Evolutionary conservation across 2,329 filamentous ascomycete species (phyloP).

Genomic region (Emericellopsis atlantica): DNA sequence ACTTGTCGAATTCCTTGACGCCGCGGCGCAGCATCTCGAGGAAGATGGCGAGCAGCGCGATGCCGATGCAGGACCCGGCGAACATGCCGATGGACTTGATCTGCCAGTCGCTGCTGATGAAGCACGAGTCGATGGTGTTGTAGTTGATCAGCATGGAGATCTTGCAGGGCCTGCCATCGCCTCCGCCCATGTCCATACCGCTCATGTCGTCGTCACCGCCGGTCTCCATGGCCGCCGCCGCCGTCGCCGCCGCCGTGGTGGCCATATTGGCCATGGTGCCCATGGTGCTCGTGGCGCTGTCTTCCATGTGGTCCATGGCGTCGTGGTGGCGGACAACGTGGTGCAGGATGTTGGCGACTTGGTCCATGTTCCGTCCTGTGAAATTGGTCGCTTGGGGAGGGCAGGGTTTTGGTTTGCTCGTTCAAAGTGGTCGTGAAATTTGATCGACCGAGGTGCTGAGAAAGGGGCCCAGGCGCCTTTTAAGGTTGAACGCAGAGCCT

Average conservation of each 20-base stretch:
- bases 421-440: too few species aligned
- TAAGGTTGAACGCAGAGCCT: too few species aligned
- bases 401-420: too few species aligned
- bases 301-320: constrained; percentile 5
- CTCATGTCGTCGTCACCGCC: constrained; percentile 1
- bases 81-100: constrained; percentile 60
- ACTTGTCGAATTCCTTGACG: constrained; percentile 60
- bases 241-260: background rate
- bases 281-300: constrained; percentile 7
- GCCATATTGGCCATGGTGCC: constrained; percentile 5
- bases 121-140: constrained; percentile 54
- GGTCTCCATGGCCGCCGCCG: background rate
- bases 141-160: constrained; percentile 67
- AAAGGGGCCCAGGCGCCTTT: too few species aligned
- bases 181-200: constrained; percentile 3
- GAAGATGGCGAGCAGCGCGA: constrained; percentile 57
- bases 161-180: constrained; percentile 19
- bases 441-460: too few species aligned
- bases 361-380: too few species aligned
- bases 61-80: constrained; percentile 67
- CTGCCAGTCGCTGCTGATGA: constrained; percentile 58
- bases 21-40: constrained; percentile 62
- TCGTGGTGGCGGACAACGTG: too few species aligned
- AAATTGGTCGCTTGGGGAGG: too few species aligned
- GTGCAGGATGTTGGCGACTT: too few species aligned